A percentile compares a stretch with the other conserved stretches of the same genome.
phyloP scores from a whole-genome alignment of 1,284 basidiomycete genomes.

The Abortiporus biennis region DNA sequence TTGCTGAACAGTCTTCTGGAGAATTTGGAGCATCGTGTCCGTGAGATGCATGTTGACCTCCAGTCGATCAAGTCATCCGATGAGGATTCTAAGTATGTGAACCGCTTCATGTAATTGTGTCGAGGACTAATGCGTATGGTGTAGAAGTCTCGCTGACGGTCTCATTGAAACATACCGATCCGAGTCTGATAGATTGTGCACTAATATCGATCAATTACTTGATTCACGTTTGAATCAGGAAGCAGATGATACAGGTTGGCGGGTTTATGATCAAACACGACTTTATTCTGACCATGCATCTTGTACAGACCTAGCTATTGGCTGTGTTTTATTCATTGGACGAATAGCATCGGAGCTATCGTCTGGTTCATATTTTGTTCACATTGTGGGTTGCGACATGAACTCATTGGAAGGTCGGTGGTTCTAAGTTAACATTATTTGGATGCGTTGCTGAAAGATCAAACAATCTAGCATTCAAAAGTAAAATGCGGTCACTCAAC shows the following conservation, averaged over 20 bases:
- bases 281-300: too few species aligned
- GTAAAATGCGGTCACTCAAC: conserved; percentile 31
- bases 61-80: conserved; percentile 35
- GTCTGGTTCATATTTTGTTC: conserved; percentile 35
- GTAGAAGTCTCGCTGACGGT: too few species aligned
- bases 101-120: too few species aligned
- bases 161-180: conserved; percentile 39
- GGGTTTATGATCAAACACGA: too few species aligned
- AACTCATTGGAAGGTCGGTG: conserved; percentile 33
- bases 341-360: conserved; percentile 38
- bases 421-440: background rate
- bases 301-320: too few species aligned
- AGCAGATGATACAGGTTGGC: conserved; percentile 27
- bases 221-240: conserved; percentile 26
- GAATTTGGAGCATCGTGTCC: conserved; percentile 50
- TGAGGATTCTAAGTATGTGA: conserved; percentile 10
- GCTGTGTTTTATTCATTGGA: conserved; percentile 33
- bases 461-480: conserved; percentile 35
- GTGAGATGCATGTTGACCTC: conserved; percentile 52
- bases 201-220: conserved; percentile 33
- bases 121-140: too few species aligned
- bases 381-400: conserved; percentile 29
- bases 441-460: conserved; percentile 5
- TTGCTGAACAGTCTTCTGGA: conserved; percentile 51
- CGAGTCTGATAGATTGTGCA: conserved; percentile 40